Base-by-base conservation (phyloP, 2,329 filamentous ascomycete species). In the Colletotrichum somersetense region DNA sequence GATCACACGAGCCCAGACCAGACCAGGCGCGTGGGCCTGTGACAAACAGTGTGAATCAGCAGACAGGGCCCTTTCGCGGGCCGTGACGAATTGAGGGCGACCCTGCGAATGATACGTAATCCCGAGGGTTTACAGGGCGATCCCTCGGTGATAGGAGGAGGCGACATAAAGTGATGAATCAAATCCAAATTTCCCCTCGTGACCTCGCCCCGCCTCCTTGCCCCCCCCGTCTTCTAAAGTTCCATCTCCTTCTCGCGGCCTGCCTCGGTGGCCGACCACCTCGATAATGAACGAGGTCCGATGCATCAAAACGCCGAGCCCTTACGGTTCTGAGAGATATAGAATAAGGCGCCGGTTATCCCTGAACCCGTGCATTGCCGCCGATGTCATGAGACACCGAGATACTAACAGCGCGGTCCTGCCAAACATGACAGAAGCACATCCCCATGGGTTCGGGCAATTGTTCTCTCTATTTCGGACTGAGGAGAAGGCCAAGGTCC, bases 121-220 rank as follows among this genome's bases (percentile, higher is more conserved):
- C 66, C 66, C 61, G 55, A 72, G 66, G 40, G 42, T 55, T 55
- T 20, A 33, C 59, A 64, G 59, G 59, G 70, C 38, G 53, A 46
- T 64, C 52, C 56, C 66, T 72, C 59, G 70, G 66, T 61, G 66
- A 69, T 70, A 70, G 62, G 62, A 67, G n/a, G 46, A 26, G 53
- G 30, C 56, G 40, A 69, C 46, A 62, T 55, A 20, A 38, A 5
- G 55, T 42, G 48, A 42, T 42, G 46, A 16, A 53, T 53, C 52
- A 61, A n/a, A 26, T 52, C 35, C 46, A 48, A 42, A 42, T 35
- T 62, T 48, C 48, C 11, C 40, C 48, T 35, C 61, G 46, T 52
- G 20, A 64, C 48, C 38, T 30, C 30, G 30, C 35, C 10, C 35
- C 11, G 12, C 40, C 12, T 12, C 38, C 38, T 2, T 38, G 7